phyloP scores from a whole-genome alignment of 495 filamentous ascomycete species.

The Penicillium roqueforti region DNA sequence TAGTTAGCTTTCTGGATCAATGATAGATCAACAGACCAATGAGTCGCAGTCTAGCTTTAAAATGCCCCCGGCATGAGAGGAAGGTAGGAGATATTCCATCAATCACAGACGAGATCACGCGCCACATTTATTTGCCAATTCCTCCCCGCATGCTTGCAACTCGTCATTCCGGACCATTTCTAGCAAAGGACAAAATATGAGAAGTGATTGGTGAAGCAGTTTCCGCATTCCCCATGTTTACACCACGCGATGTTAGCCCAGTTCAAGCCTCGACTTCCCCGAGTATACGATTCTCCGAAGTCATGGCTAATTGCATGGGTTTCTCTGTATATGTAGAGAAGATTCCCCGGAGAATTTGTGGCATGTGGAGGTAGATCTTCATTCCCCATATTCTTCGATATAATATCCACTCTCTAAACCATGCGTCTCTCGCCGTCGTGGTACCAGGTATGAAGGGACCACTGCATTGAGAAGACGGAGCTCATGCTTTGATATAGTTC shows the following conservation, averaged over 20 bases:
- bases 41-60: background rate
- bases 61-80: background rate
- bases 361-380: constrained; percentile 23
- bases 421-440: constrained; percentile 53
- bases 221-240: background rate
- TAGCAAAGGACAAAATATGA: background rate
- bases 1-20: background rate
- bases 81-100: constrained; percentile 28
- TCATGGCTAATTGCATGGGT: background rate
- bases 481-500: constrained; percentile 43
- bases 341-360: background rate
- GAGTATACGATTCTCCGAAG: background rate
- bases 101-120: constrained; percentile 23
- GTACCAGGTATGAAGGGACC: constrained; percentile 46
- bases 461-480: background rate
- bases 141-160: constrained; percentile 5
- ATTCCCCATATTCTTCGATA: constrained; percentile 2
- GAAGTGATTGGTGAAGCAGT: background rate
- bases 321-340: constrained; percentile 1
- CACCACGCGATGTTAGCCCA: background rate
- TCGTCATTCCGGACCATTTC: background rate
- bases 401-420: constrained; percentile 8
- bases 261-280: background rate
- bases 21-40: background rate
- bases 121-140: background rate